phyloP scores from a whole-genome alignment of 305 asterid genomes.

The Fraxinus nigra region DNA sequence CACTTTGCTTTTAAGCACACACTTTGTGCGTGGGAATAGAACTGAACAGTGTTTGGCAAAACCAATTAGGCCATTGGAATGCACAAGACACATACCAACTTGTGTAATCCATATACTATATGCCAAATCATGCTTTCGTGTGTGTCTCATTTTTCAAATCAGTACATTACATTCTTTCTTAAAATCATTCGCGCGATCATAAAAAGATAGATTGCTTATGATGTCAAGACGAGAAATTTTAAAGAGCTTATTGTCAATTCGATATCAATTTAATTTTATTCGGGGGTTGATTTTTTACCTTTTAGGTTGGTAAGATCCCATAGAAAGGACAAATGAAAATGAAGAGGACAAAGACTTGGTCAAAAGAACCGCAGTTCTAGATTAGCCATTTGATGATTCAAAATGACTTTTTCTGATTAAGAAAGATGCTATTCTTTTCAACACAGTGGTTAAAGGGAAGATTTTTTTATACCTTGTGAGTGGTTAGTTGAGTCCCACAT shows the following conservation, averaged over 20 bases:
- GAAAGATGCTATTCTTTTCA: neutral
- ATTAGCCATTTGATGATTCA: neutral
- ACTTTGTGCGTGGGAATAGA: neutral
- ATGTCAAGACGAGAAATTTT: neutral
- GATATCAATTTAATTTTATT: neutral
- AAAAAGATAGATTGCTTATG: neutral
- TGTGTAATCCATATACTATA: neutral
- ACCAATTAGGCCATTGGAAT: neutral
- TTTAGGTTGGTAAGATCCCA: constrained; percentile 12
- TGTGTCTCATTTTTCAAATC: neutral
- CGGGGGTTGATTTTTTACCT: neutral
- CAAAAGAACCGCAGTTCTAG: constrained; percentile 17
- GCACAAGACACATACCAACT: neutral
- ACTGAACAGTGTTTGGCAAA: neutral
- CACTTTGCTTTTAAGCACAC: neutral
- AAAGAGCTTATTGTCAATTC: neutral
- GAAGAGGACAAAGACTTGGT: neutral
- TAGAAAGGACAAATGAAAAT: constrained; percentile 6
- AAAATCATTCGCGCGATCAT: neutral
- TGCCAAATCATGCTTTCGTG: neutral
- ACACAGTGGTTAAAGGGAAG: neutral
- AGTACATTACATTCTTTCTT: neutral
- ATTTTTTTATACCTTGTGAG: neutral
- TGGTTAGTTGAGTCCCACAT: neutral
- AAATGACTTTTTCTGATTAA: neutral